phyloP scores from a whole-genome alignment of 2,329 filamentous ascomycete species.

The Onygena corvina region DNA sequence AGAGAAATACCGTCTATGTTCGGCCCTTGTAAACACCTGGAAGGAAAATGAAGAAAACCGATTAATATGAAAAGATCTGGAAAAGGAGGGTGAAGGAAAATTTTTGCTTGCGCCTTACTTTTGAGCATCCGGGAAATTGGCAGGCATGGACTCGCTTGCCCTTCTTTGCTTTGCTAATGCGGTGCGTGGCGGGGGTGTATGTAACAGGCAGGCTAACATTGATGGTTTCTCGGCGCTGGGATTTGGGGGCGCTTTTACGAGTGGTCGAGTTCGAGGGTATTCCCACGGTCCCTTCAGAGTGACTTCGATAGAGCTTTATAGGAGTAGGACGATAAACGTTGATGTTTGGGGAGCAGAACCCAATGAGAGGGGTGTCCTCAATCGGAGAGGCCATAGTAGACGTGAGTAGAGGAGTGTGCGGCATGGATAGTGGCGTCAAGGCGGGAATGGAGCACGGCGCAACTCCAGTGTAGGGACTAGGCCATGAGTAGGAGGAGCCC shows the following conservation, averaged over 20 bases:
- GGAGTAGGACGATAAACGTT: neutral
- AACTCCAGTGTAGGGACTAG: neutral
- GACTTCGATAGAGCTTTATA: slow-evolving; percentile 7
- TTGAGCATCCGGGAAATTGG: slow-evolving; percentile 37
- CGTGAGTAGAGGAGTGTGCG: slow-evolving; percentile 4
- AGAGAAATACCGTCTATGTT: slow-evolving; percentile 32
- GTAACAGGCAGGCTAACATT: slow-evolving; percentile 20
- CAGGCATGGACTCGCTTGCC: slow-evolving; percentile 41
- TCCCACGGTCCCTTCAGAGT: slow-evolving; percentile 4
- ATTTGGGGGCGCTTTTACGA: slow-evolving; percentile 1
- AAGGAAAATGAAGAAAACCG: slow-evolving; percentile 8
- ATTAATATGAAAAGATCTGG: slow-evolving; percentile 1
- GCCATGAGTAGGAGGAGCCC: neutral
- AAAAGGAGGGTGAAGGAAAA: slow-evolving; percentile 7
- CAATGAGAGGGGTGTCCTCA: neutral
- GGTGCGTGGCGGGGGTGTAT: slow-evolving; percentile 40
- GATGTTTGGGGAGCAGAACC: neutral
- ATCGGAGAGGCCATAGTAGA: neutral
- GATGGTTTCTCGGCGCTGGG: neutral
- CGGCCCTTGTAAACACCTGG: slow-evolving; percentile 40
- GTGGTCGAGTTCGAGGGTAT: neutral
- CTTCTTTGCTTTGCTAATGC: slow-evolving; percentile 43
- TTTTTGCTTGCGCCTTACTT: slow-evolving; percentile 25
- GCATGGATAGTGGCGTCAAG: neutral
- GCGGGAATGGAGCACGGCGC: neutral